Evolutionary conservation across 257 asterid genomes (phyloP), one percentile per base, ranked within the genome.

Genomic region (Scutellaria barbata): DNA sequence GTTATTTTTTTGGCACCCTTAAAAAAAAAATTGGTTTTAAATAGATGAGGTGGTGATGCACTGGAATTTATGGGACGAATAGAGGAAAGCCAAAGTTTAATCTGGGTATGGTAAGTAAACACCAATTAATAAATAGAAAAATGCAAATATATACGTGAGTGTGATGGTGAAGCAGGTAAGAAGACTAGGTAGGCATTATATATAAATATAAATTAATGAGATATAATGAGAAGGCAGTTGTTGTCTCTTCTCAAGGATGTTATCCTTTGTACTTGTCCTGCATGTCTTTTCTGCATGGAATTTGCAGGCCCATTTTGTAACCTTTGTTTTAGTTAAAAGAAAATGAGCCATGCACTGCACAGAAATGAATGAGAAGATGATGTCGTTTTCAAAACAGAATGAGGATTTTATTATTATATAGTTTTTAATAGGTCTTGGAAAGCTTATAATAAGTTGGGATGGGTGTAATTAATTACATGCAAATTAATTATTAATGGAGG

Each of bases 201-300:
- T 3, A 30, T 30, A 30, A 4, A 30, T 30, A 1, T 30, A 30
- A 3, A 47, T 52, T 52, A 63, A 12, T 63, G 14, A 47, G 53
- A 4, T 48, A 4, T 48, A 48, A 25, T 53, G 22, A 8, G 63
- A 48, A 68, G 79, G 74, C 79, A 16, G 37, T 20, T 10, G 33
- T 75, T 68, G 79, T 75, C 79, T 75, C 66, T 75, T 74, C 50
- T 14, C 12, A 41, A 68, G 76, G 75, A 51, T 69, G 47, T 43
- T 69, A 59, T 68, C 46, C 71, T 8, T 18, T 76, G 75, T 62
- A 42, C 60, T 68, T 18, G 10, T 67, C 71, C 71, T 59, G 12
- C 48, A 6, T 47, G 71, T 75, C 71, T 50, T 46, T 61, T 39
- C 13, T 63, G 47, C 43, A 35, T 63, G 30, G 18, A 12, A 40